These are phyloP conservation scores for Scutellaria galericulata DNA, from an alignment of 257 asterid species.

Conservation along the genomic window DNA sequence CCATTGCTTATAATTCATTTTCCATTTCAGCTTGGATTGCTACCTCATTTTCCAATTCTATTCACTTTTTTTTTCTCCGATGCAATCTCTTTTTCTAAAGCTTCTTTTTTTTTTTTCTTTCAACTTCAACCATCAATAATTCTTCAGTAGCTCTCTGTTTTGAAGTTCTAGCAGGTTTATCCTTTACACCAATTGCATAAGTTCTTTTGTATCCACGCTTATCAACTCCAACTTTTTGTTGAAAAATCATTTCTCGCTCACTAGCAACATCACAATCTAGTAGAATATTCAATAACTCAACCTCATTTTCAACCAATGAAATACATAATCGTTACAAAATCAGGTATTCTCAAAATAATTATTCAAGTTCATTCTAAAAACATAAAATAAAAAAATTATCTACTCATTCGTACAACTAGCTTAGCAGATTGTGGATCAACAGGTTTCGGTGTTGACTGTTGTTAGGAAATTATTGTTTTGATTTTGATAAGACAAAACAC, in stretches of 20 bases:
- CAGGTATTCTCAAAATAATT: background rate
- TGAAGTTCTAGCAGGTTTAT: background rate
- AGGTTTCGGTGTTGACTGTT: background rate
- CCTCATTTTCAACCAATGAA: background rate
- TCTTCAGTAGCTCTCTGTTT: background rate
- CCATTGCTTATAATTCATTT: background rate
- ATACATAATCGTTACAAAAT: background rate
- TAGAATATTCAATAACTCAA: background rate
- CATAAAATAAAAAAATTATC: background rate
- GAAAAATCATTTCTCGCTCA: background rate
- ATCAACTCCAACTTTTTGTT: constrained; percentile 1
- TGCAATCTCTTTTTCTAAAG: background rate
- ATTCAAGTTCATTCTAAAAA: background rate
- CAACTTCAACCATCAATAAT: background rate
- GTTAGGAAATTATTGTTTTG: no score
- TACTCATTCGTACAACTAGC: background rate
- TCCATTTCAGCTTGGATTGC: background rate
- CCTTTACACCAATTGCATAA: background rate
- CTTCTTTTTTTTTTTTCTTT: background rate
- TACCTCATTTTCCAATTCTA: background rate
- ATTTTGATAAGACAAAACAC: no score
- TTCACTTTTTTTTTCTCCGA: background rate
- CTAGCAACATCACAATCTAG: background rate
- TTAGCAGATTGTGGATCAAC: background rate
- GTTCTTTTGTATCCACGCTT: constrained; percentile 6